Conservation (phyloP, 345 rosid genomes). For the Rhizophora apiculata region DNA sequence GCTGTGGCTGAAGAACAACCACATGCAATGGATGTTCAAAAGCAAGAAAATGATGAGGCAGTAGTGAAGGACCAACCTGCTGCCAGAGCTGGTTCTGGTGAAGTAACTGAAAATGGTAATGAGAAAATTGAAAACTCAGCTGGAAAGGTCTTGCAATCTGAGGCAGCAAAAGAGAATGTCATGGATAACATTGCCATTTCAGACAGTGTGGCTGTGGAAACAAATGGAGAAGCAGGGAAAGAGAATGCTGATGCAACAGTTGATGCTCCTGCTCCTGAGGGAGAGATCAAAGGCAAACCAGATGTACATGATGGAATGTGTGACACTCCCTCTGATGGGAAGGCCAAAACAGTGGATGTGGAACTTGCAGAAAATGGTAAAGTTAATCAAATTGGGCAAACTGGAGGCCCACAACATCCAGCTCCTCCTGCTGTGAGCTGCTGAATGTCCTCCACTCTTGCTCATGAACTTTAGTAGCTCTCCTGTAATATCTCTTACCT, state of each 20-base stretch:
- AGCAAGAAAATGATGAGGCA: conserved; percentile 23
- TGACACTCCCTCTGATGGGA: conserved; percentile 21
- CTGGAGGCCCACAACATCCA: conserved; percentile 25
- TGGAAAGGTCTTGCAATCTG: conserved; percentile 26
- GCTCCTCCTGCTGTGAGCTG: conserved; percentile 36
- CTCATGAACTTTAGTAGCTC: conserved; percentile 4
- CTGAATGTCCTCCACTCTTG: conserved; percentile 12
- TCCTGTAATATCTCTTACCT: conserved; percentile 10
- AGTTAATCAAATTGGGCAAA: conserved; percentile 26
- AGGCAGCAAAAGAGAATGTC: conserved; percentile 21
- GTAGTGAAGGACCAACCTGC: conserved; percentile 19
- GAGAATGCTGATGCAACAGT: conserved; percentile 25
- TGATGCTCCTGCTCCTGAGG: conserved; percentile 28
- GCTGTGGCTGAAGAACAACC: conserved; percentile 26
- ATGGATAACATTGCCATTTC: conserved; percentile 20
- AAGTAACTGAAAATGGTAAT: conserved; percentile 21
- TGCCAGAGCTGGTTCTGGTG: conserved; percentile 20
- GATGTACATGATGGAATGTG: conserved; percentile 14
- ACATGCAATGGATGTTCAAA: conserved; percentile 18
- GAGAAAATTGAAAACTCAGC: conserved; percentile 25
- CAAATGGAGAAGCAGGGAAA: conserved; percentile 31
- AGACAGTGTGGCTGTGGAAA: conserved; percentile 23
- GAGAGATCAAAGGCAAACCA: conserved; percentile 24
- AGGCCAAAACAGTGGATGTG: conserved; percentile 26
- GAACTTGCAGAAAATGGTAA: conserved; percentile 41